phyloP scores from a whole-genome alignment of 2,329 filamentous ascomycete genomes.

The Colletotrichum eremochloae region DNA sequence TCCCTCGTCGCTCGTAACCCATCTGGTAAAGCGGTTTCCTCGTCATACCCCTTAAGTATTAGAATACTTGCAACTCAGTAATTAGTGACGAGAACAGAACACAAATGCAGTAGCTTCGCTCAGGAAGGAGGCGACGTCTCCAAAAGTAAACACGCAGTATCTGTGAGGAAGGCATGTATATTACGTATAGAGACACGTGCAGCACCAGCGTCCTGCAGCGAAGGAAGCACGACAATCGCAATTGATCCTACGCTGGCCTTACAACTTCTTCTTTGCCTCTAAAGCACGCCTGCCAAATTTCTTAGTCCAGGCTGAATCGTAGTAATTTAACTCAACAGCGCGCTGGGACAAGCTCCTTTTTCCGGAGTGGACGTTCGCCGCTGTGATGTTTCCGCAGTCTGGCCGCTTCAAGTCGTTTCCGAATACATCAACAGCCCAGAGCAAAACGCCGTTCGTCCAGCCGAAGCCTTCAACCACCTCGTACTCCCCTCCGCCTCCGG shows the following conservation, averaged over 20 bases:
- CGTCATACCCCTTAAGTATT: neutral
- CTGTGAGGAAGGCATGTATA: neutral
- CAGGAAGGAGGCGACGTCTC: accelerated
- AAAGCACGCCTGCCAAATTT: slow-evolving; percentile 54
- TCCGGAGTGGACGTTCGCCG: slow-evolving; percentile 52
- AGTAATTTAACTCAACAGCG: slow-evolving; percentile 62
- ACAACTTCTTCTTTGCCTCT: slow-evolving; percentile 19
- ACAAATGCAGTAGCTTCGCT: neutral
- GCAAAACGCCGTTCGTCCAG: slow-evolving; percentile 77
- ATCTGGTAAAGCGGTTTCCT: neutral
- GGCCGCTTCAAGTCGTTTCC: slow-evolving; percentile 67
- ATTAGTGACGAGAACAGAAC: neutral
- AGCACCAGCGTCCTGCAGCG: neutral
- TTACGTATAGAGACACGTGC: too few species aligned
- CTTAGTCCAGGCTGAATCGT: slow-evolving; percentile 63
- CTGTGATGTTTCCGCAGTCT: slow-evolving; percentile 65
- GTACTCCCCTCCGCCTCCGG: slow-evolving; percentile 76
- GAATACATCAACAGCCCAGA: slow-evolving; percentile 76
- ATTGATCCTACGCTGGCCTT: too few species aligned
- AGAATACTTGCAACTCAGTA: neutral
- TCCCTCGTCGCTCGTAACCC: neutral
- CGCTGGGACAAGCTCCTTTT: slow-evolving; percentile 50
- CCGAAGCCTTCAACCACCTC: slow-evolving; percentile 78
- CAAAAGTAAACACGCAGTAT: neutral
- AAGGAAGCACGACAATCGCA: too few species aligned